Percentiles rank a stretch among this genome's conserved stretches.
These are phyloP conservation scores for Candida glaebosa DNA, from an alignment of 805 yeast genomes.

Conservation along the genomic window DNA sequence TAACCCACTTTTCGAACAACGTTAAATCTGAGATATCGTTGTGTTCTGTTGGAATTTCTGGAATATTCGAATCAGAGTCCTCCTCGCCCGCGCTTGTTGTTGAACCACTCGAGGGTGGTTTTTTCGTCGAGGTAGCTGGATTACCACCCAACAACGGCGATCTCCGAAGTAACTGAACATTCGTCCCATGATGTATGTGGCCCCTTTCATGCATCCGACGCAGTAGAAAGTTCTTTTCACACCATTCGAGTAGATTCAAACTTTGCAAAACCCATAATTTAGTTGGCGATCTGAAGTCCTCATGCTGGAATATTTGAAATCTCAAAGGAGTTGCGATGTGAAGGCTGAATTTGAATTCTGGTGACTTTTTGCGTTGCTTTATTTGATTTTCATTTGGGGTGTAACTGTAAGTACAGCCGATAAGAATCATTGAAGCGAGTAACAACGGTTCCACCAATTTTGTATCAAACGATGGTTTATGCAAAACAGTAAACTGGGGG, in stretches of 20 bases:
- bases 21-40: slow-evolving; percentile 25
- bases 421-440: slow-evolving; percentile 50
- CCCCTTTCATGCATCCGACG: slow-evolving; percentile 76
- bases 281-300: slow-evolving; percentile 75
- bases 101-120: slow-evolving; percentile 18
- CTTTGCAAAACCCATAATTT: slow-evolving; percentile 74
- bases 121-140: slow-evolving; percentile 38
- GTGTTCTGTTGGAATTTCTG: slow-evolving; percentile 9
- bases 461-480: slow-evolving; percentile 56
- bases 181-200: slow-evolving; percentile 83
- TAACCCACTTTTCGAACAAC: slow-evolving; percentile 68
- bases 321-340: slow-evolving; percentile 57
- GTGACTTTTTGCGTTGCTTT: slow-evolving; percentile 16
- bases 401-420: slow-evolving; percentile 49
- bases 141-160: slow-evolving; percentile 75
- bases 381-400: slow-evolving; percentile 7
- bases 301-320: slow-evolving; percentile 65
- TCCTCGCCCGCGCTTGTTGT: slow-evolving; percentile 34
- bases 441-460: slow-evolving; percentile 45
- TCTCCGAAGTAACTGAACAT: slow-evolving; percentile 72
- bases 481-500: slow-evolving; percentile 57
- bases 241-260: slow-evolving; percentile 68
- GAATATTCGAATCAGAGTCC: slow-evolving; percentile 21
- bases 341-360: slow-evolving; percentile 42
- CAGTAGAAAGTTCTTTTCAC: slow-evolving; percentile 69